Evolutionary conservation across 805 yeast species (phyloP), one percentile per base, ranked within the genome.

Genomic region (Schwanniomyces occidentalis): DNA sequence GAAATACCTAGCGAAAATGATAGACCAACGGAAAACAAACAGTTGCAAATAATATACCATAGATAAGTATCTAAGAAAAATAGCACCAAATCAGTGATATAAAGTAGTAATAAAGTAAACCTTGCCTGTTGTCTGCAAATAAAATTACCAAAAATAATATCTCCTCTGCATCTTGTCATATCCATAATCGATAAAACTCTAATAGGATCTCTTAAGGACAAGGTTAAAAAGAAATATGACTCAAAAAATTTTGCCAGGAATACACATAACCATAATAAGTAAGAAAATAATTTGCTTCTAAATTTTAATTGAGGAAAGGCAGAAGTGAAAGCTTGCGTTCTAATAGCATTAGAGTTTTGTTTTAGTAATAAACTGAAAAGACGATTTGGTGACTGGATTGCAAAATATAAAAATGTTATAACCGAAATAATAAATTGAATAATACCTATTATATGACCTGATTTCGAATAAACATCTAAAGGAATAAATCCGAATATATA

Each of bases 41-140:
- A 59, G 40, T 61, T 63, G 46, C 62, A 52, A 24, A 64, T 54
- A 21, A 63, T 51, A 44, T 64, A 64, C 70, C 70, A 64, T n/a
- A 63, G 50, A 30, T 64, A 64, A 4, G 70, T 61, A 37, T 64
- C 70, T 5, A 64, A 49, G 38, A 64, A 61, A 37, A 63, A 64
- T n/a, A 64, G 43, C 10, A 60, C 49, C 35, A 64, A 45, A 37
- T 62, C 54, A 0, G 63, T 50, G 7, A 54, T 23, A 22, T 45
- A 46, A 8, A 63, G 46, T 16, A 64, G 34, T 1, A 41, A 41
- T 30, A 63, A 41, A 2, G 56, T 44, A 4, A 62, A 23, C 29
- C 40, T 46, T 4, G 63, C 59, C 29, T 63, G 67, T 16, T 58
- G 40, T 14, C 25, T 27, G 37, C 70, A 64, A 4, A 63, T 6